Evolutionary conservation across 208 protist species (phyloP), one percentile per base, ranked within the genome.

Genomic region (Trypanosoma lewisi): DNA sequence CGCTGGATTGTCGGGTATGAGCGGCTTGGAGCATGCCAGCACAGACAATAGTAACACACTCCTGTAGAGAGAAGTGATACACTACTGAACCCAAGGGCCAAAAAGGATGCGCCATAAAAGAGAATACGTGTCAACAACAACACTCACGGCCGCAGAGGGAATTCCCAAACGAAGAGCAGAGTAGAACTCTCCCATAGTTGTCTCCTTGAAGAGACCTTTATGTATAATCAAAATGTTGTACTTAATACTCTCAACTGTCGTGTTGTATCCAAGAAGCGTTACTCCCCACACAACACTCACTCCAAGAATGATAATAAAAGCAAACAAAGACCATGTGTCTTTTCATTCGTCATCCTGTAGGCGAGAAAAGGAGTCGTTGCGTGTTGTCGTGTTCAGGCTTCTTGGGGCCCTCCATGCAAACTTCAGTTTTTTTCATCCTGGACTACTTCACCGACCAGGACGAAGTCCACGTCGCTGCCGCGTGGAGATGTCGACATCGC

Each of bases 1-100:
- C 8, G 87, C 0, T 14, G 81, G 34, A 23, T 63, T 70, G 23
- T 31, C 28, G n/a, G 55, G 28, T 27, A 63, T 33, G 19, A 51
- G 54, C 12, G 19, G 42, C 58, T 25, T 53, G 23, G 12, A 25
- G 12, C 21, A 51, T 31, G 55, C 48, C 33, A 69, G 41, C n/a
- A 47, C 54, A 28, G 34, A 19, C 5, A 57, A 28, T 5, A 70
- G 3, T 12, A 45, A 56, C 25, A 63, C 9, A 44, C 31, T 8
- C 58, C 59, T 23, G 63, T 47, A 23, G 67, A n/a, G 4, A 48
- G 44, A 16, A 67, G 34, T 37, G 56, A n/a, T n/a, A n/a, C n/a
- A n/a, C n/a, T 39, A 53, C 30, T 56, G 3, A 63, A 16, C 1
- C 51, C 31, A 45, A 73, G 63, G n/a, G 70, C 52, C 14, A 21